A percentile compares a stretch with the other conserved stretches of the same genome.
Evolutionary conservation across 768 basidiomycete genomes (phyloP).

Genomic region (Obba rivulosa): DNA sequence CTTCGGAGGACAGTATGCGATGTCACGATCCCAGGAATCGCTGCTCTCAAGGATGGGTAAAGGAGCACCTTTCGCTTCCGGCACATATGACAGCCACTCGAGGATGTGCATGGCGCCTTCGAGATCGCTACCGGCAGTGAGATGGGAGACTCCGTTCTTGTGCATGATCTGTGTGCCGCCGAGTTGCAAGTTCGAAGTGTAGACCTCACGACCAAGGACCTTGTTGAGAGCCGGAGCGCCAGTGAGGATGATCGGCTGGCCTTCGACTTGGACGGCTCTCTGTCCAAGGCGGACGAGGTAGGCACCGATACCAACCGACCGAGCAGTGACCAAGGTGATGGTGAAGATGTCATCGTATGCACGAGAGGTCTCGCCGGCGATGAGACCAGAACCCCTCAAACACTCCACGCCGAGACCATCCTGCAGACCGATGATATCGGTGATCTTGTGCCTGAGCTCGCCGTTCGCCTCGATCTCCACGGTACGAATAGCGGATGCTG

Average conservation of each 20-base stretch:
- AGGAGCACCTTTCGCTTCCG: constrained; percentile 71
- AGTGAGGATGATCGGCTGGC: constrained; percentile 98
- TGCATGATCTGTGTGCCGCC: constrained; percentile 99
- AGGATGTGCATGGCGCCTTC: constrained; percentile 93
- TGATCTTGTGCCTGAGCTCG: constrained; percentile 89
- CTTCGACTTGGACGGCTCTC: constrained; percentile 97
- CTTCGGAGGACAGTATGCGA: constrained; percentile 87
- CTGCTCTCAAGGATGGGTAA: constrained; percentile 71
- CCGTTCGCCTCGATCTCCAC: constrained; percentile 82
- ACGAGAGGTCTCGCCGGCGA: constrained; percentile 96
- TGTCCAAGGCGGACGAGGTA: constrained; percentile 98
- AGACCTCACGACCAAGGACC: constrained; percentile 97
- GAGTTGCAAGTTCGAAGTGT: constrained; percentile 96
- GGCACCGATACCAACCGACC: constrained; percentile 98
- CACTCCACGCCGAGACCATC: constrained; percentile 97
- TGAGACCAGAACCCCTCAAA: constrained; percentile 92
- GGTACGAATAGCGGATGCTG: constrained; percentile 69
- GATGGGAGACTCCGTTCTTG: constrained; percentile 98
- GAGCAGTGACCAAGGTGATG: constrained; percentile 96
- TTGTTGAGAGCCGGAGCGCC: constrained; percentile 97
- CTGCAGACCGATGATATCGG: constrained; percentile 94
- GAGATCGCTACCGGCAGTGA: constrained; percentile 91
- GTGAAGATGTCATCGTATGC: constrained; percentile 99
- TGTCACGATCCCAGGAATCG: constrained; percentile 90
- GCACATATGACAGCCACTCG: constrained; percentile 93